Base-by-base conservation (phyloP, 805 yeast genomes). In the Wickerhamomyces mucosus region DNA sequence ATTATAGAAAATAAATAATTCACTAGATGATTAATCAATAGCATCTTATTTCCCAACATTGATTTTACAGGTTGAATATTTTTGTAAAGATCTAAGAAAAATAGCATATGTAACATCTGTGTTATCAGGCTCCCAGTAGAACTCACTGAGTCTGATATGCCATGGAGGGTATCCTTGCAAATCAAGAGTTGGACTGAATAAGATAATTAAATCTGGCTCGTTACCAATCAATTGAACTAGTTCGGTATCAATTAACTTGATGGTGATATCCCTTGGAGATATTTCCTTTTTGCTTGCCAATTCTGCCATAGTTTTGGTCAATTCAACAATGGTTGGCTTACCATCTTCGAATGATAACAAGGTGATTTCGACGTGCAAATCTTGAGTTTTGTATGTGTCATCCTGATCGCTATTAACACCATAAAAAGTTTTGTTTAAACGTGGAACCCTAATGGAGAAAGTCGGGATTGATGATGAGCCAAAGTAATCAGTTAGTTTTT, bases 131-230 rank as follows among this genome's bases (percentile, higher is more conserved):
- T 85, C 89, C 83, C 94, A 82, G 58, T 78, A 88, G 48, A 92
- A 74, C 51, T 92, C 98, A 6, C 86, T 72, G 32, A 94, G 68
- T 40, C 98, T 71, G 21, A 85, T 73, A 51, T 89, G 97, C 98
- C 98, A 92, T 18, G 98, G 98, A 15, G 97, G 97, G 55, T 78
- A 92, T 13, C 95, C 96, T 56, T 86, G 94, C 30, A 92, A 67
- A 52, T 86, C 94, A 40, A 92, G 63, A 10, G 67, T 65, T n/a
- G 96, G 95, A 15, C 85, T 85, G 53, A 89, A 92, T 32, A 82
- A 59, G 19, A 92, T 63, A 29, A 92, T 62, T 40, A 92, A 66
- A 52, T 92, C 98, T 0, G 98, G 97, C 53, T 92, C 98, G n/a
- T 66, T 67, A 2, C 95, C 92, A 12, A 86, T 92, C 32, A 85